Evolutionary conservation across 1,284 basidiomycete genomes (phyloP).

Genomic region (Jaminaea rosea): DNA sequence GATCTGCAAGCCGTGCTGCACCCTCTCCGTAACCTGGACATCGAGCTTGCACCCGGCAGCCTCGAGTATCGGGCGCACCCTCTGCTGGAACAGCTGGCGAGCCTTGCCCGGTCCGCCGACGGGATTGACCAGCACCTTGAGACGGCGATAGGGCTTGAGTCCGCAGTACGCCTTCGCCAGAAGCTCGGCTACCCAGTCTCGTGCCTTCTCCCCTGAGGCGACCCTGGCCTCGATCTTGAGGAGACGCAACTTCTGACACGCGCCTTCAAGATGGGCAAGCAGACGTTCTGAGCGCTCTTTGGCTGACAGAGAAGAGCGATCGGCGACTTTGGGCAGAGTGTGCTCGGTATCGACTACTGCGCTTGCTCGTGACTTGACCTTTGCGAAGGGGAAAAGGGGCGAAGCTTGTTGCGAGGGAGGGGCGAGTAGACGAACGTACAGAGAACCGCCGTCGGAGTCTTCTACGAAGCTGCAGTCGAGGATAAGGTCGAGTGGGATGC

Average conservation of each 20-base stretch:
- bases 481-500: constrained; percentile 24
- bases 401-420: constrained; percentile 12
- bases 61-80: constrained; percentile 68
- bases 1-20: constrained; percentile 65
- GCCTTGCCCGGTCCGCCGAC: constrained; percentile 75
- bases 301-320: not conserved
- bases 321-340: not conserved
- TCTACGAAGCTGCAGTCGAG: constrained; percentile 33
- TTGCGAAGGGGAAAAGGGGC: constrained; percentile 14
- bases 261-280: constrained; percentile 23
- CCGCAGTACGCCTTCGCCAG: constrained; percentile 19
- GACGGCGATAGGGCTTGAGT: constrained; percentile 18
- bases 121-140: constrained; percentile 71
- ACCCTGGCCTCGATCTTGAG: constrained; percentile 35
- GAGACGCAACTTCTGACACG: constrained; percentile 28
- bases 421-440: constrained; percentile 29
- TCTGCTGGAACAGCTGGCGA: constrained; percentile 56
- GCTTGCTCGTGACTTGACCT: constrained; percentile 9
- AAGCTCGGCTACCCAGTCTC: constrained; percentile 18
- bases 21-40: constrained; percentile 52
- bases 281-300: constrained; percentile 6
- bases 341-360: not conserved
- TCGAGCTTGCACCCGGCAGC: constrained; percentile 66
- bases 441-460: constrained; percentile 37
- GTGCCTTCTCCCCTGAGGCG: constrained; percentile 3